These are phyloP conservation scores for Chaetomium fimeti DNA, from an alignment of 495 filamentous ascomycete genomes.

Conservation along the genomic window DNA sequence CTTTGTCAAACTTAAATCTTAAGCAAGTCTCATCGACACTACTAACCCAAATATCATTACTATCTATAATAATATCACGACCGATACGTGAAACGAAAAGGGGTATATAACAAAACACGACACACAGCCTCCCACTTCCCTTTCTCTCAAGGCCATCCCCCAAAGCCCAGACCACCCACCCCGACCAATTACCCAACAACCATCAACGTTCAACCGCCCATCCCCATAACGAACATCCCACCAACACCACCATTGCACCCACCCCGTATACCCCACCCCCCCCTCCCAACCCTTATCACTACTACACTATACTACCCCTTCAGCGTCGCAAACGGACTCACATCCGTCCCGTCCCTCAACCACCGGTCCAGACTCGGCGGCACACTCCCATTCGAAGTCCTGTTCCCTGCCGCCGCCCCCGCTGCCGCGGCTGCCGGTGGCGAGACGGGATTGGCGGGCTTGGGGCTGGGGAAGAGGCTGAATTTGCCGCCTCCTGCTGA, in stretches of 20 bases:
- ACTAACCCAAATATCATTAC: background rate
- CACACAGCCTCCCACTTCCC: background rate
- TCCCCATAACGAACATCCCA: too few species aligned
- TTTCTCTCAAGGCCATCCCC: background rate
- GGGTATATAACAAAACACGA: background rate
- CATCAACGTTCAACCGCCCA: background rate
- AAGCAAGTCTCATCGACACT: too few species aligned
- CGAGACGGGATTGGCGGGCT: background rate
- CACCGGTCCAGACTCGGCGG: conserved; percentile 36
- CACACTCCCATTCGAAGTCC: background rate
- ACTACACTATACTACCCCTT: conserved; percentile 1
- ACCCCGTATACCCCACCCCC: background rate
- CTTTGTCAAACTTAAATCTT: too few species aligned
- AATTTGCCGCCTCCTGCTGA: conserved; percentile 24
- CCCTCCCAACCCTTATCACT: background rate
- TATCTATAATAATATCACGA: background rate
- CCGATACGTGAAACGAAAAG: background rate
- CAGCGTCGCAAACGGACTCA: conserved; percentile 37
- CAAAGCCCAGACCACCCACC: background rate
- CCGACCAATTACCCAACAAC: background rate
- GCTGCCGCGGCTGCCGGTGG: background rate
- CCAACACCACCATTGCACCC: too few species aligned
- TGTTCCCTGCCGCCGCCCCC: background rate
- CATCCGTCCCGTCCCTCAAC: conserved; percentile 29
- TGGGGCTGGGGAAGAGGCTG: conserved; percentile 29